phyloP scores from a whole-genome alignment of 2,329 filamentous ascomycete species.

The Claviceps pusilla region DNA sequence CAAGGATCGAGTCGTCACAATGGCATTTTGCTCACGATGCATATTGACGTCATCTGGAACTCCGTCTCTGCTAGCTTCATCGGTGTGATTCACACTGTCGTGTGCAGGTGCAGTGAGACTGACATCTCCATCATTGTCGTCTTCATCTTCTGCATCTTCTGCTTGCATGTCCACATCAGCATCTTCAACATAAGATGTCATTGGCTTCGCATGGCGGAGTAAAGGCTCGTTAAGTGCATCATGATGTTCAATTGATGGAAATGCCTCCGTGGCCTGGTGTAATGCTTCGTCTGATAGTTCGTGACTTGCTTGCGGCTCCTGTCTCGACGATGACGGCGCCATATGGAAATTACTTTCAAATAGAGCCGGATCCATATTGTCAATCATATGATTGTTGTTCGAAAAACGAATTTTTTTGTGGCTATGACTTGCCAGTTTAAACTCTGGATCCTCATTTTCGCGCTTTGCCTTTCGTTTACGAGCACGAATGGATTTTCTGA shows the following conservation, averaged over 20 bases:
- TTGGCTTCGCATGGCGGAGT: conserved; percentile 38
- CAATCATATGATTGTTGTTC: conserved; percentile 18
- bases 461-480: conserved; percentile 38
- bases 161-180: conserved; percentile 25
- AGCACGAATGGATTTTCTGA: conserved; percentile 38
- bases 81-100: neutral
- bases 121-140: conserved; percentile 1
- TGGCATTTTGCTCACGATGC: neutral
- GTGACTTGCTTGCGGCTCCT: neutral
- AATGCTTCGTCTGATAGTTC: conserved; percentile 8
- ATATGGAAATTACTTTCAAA: conserved; percentile 17
- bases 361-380: conserved; percentile 38
- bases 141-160: neutral
- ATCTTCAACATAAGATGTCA: conserved; percentile 33
- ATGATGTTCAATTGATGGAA: neutral
- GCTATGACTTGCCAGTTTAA: conserved; percentile 27
- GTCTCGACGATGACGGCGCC: neutral
- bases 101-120: neutral
- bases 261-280: neutral
- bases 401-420: conserved; percentile 25
- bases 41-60: neutral
- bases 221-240: conserved; percentile 27
- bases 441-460: conserved; percentile 41
- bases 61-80: conserved; percentile 5
- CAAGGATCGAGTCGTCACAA: neutral